Evolutionary conservation across 1,139 yeast species (phyloP).

Genomic region (Kazachstania sp.): DNA sequence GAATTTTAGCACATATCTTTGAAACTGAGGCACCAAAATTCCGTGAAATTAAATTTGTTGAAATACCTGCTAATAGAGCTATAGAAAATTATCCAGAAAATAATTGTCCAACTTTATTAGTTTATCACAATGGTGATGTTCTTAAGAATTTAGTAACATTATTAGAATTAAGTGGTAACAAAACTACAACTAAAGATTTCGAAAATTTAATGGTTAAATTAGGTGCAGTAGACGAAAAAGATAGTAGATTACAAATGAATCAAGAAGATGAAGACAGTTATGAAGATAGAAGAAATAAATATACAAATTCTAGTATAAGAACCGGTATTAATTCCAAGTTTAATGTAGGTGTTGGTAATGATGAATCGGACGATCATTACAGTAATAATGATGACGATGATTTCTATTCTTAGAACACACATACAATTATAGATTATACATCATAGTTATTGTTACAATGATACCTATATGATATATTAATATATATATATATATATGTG

Average conservation of each 20-base stretch:
- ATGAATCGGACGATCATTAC: conserved; percentile 40
- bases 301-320: conserved; percentile 38
- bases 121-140: conserved; percentile 70
- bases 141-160: conserved; percentile 72
- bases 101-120: conserved; percentile 83
- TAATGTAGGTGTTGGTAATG: conserved; percentile 32
- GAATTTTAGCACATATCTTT: conserved; percentile 54
- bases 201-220: conserved; percentile 60
- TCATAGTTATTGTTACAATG: neutral
- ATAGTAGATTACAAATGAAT: conserved; percentile 56
- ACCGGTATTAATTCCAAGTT: conserved; percentile 40
- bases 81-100: conserved; percentile 84
- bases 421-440: neutral
- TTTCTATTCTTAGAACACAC: conserved; percentile 32
- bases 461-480: no score
- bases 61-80: conserved; percentile 80
- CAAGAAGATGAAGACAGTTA: conserved; percentile 46
- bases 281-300: conserved; percentile 44
- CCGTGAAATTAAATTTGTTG: conserved; percentile 83
- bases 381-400: conserved; percentile 30
- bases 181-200: conserved; percentile 57
- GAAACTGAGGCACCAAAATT: conserved; percentile 46
- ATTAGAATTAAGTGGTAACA: conserved; percentile 75
- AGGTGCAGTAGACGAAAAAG: conserved; percentile 56
- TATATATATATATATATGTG: neutral